Percentiles rank a stretch among this genome's conserved stretches.
These are phyloP conservation scores for Fusarium duplospermum DNA, from an alignment of 2,329 filamentous ascomycete genomes.

Conservation along the genomic window DNA sequence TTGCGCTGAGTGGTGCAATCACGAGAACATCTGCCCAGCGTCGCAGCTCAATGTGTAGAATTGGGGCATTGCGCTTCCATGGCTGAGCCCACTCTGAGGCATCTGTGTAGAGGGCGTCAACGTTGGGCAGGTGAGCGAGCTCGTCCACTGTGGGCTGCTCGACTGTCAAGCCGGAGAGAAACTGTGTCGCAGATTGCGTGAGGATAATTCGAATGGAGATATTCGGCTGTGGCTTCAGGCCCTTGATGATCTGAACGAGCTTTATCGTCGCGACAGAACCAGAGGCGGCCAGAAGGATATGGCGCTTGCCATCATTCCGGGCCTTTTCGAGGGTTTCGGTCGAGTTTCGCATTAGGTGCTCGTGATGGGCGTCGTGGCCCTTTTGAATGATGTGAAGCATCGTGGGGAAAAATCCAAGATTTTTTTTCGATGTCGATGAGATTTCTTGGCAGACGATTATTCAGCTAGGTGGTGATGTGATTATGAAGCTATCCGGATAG, in stretches of 20 bases:
- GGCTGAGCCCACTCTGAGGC: constrained; percentile 85
- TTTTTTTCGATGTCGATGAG: not conserved
- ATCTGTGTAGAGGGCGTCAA: constrained; percentile 85
- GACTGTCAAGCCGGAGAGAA: constrained; percentile 78
- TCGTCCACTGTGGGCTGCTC: constrained; percentile 79
- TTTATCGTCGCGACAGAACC: constrained; percentile 89
- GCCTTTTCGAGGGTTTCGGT: constrained; percentile 49
- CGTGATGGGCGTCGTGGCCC: constrained; percentile 41
- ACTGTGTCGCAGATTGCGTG: constrained; percentile 77
- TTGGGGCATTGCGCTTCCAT: constrained; percentile 82
- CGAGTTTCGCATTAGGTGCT: constrained; percentile 38
- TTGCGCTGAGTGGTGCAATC: constrained; percentile 85
- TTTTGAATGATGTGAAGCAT: constrained; percentile 40
- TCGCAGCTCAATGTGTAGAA: constrained; percentile 90
- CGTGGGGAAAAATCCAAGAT: not conserved
- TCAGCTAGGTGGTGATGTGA: not conserved
- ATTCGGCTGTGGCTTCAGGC: constrained; percentile 62
- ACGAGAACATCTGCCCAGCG: constrained; percentile 82
- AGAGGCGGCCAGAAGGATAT: constrained; percentile 56
- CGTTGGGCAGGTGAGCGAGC: constrained; percentile 71
- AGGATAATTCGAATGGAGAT: constrained; percentile 89
- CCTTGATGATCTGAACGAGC: constrained; percentile 72
- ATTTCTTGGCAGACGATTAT: not conserved
- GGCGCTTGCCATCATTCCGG: constrained; percentile 53
- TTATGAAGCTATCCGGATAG: not conserved